A percentile compares a stretch with the other conserved stretches of the same genome.
Evolutionary conservation across 106 monocot species (phyloP).

Genomic region (Apostasia shenzhenica): DNA sequence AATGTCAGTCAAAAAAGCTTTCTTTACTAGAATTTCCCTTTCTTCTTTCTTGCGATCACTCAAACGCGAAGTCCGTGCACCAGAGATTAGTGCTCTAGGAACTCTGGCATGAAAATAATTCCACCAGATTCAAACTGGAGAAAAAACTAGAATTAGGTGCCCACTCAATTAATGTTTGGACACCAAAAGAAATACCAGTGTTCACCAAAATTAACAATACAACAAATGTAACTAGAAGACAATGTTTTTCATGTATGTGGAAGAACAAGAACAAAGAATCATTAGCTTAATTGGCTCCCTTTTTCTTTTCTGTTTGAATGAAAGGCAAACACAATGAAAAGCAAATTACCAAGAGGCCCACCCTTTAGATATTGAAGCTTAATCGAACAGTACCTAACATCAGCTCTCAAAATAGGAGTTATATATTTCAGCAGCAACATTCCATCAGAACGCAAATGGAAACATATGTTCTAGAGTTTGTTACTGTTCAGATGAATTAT

Average conservation of each 20-base stretch:
- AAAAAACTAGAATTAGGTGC: constrained; percentile 70
- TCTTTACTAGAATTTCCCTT: constrained; percentile 77
- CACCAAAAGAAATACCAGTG: constrained; percentile 34
- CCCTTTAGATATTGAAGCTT: neutral
- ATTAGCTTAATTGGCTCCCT: neutral
- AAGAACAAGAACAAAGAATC: neutral
- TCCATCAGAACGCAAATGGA: no score
- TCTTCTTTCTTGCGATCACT: constrained; percentile 92
- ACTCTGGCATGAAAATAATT: constrained; percentile 96
- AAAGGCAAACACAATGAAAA: neutral
- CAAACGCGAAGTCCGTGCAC: constrained; percentile 69
- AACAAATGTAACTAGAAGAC: neutral
- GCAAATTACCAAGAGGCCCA: neutral
- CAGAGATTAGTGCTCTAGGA: constrained; percentile 67
- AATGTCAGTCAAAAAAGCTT: constrained; percentile 81
- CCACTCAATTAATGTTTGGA: constrained; percentile 63
- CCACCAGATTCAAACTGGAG: constrained; percentile 98
- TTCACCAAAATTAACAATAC: constrained; percentile 3
- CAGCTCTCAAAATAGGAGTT: neutral
- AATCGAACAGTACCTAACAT: neutral
- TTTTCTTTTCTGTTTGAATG: neutral
- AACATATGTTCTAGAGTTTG: no score
- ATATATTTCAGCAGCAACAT: no score
- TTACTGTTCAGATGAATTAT: no score
- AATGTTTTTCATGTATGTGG: neutral